Conservation (phyloP, 495 filamentous ascomycete species). For the Podospora fimiseda region DNA sequence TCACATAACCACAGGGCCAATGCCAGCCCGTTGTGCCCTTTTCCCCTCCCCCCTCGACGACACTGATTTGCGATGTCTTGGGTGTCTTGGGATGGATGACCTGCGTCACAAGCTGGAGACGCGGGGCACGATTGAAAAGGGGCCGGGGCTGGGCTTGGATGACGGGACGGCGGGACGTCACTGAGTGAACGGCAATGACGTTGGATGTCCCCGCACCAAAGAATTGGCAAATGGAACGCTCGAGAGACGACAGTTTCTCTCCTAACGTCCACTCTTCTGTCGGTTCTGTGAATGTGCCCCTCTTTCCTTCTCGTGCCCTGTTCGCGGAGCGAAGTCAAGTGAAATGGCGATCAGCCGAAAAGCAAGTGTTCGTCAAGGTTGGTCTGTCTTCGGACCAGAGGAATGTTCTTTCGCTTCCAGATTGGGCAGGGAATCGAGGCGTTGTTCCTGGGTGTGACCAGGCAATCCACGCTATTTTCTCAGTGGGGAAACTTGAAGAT, state of each 20-base stretch:
- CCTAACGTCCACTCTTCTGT: not conserved
- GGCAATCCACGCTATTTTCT: no score
- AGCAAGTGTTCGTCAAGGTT: no score
- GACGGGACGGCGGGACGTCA: not conserved
- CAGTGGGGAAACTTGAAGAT: no score
- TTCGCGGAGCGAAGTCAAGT: not conserved
- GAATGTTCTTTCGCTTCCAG: not conserved
- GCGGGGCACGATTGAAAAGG: not conserved
- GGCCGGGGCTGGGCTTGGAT: not conserved
- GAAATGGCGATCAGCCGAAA: not conserved
- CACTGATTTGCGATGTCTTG: not conserved
- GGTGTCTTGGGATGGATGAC: not conserved
- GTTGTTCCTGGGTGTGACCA: no score
- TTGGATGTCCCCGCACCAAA: not conserved
- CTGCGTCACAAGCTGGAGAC: slow-evolving; percentile 2
- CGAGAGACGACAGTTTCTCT: no score
- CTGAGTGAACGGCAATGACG: not conserved
- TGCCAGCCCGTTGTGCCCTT: no score
- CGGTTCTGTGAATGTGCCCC: no score
- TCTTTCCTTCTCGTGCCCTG: not conserved
- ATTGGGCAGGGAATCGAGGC: not conserved
- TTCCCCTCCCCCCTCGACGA: no score
- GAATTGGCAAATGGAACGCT: no score
- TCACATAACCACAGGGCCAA: slow-evolving; percentile 7
- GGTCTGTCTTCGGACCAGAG: not conserved